A percentile compares a stretch with the other conserved stretches of the same genome.
phyloP scores from a whole-genome alignment of 768 basidiomycete species.

The Serendipita vermifera region DNA sequence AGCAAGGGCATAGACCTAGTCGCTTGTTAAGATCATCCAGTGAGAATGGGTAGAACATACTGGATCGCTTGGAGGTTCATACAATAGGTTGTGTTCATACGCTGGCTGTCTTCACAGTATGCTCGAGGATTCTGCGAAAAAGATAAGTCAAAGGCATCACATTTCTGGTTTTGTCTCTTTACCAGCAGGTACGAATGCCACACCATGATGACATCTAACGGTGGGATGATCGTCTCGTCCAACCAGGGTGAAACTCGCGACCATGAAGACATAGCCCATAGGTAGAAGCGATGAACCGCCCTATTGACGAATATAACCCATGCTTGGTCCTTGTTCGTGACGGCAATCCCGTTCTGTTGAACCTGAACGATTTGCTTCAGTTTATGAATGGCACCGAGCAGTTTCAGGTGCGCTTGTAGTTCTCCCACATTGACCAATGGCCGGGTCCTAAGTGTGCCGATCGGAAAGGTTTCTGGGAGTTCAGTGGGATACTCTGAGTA shows the following conservation, averaged over 20 bases:
- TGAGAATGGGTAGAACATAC: not conserved
- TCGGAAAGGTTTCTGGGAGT: not conserved
- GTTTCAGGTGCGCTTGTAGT: conserved; percentile 12
- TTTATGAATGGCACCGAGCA: conserved; percentile 12
- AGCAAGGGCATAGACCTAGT: not conserved
- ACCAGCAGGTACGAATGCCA: conserved; percentile 16
- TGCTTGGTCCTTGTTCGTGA: not conserved
- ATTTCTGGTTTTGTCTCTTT: not conserved
- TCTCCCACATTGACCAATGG: conserved; percentile 11
- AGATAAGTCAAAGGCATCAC: not conserved
- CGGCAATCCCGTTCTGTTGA: not conserved
- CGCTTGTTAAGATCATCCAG: not conserved
- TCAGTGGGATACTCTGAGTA: not conserved
- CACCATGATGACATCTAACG: conserved; percentile 16
- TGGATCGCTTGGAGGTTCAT: not conserved
- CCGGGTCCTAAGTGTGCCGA: not conserved
- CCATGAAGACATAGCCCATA: not conserved
- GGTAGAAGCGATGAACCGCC: not conserved
- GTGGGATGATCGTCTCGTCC: not conserved
- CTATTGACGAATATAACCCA: not conserved
- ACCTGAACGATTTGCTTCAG: not conserved
- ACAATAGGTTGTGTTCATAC: not conserved
- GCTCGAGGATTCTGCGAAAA: not conserved
- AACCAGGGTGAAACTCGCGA: not conserved
- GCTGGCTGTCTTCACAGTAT: not conserved